Base-by-base conservation (phyloP, 208 protist species). In the Leishmania aethiopica region DNA sequence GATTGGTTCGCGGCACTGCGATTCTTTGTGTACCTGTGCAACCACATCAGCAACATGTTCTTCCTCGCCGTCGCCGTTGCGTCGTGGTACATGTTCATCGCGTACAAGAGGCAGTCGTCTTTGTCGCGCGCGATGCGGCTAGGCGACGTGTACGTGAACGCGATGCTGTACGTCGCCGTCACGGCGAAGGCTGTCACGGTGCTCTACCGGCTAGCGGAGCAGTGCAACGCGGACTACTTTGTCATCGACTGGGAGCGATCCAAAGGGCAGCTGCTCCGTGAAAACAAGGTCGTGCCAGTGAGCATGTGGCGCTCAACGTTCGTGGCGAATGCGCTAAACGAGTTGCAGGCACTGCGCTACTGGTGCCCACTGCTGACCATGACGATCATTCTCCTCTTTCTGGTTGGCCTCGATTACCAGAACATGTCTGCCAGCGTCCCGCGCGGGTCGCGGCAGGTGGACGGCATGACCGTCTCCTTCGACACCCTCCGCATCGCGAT, bases 231-330 rank as follows among this genome's bases (percentile, higher is more conserved):
- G 1, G 90, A 96, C 72, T 94, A 96, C 84, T 97, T 97, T 80
- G 85, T 97, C n/a, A 91, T 98, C 40, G 95, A 98, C 83, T 98
- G 94, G 95, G 94, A 98, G 78, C 81, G 91, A 32, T 92, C 91
- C 80, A 96, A 95, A 76, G 94, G 94, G 32, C 90, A 96, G 77
- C 85, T 95, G n/a, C 87, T 95, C 64, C 90, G 90, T n/a, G 95
- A 96, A 77, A 95, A 95, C 84, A 93, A 94, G 45, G 78, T 95
- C 15, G 87, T 95, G 15, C 92, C 92, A 15, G 91, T 98, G 47
- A 96, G 93, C 81, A 96, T 96, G 93, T 98, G 94, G 94, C 90
- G 95, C 64, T 93, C 92, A 7, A 92, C 91, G 5, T 97, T 97
- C 76, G 80, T 96, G 1, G 92, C 92, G 32, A 96, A 97, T 77